Evolutionary conservation across 331 rosid species (phyloP).

Genomic region (Spiraea crenata): DNA sequence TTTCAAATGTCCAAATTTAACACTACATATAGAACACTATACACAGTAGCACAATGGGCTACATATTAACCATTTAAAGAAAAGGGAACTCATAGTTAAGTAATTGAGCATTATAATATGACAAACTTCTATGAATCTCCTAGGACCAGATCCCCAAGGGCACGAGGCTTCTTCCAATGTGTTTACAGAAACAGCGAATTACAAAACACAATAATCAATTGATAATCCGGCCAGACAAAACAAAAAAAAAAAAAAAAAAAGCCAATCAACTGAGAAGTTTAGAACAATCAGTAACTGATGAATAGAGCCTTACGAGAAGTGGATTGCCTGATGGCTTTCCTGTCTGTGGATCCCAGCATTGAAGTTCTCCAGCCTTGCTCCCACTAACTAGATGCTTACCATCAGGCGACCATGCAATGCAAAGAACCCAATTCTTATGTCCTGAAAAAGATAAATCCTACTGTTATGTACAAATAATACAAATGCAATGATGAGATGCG

Average conservation of each 20-base stretch:
- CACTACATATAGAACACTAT: too few relatives aligned
- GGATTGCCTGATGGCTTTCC: conserved; percentile 75
- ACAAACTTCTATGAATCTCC: too few relatives aligned
- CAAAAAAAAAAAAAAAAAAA: too few relatives aligned
- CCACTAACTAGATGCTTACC: conserved; percentile 94
- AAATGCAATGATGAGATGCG: not conserved
- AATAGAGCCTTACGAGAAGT: conserved; percentile 46
- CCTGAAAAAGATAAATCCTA: conserved; percentile 44
- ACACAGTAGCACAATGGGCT: not conserved
- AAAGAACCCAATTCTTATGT: conserved; percentile 92
- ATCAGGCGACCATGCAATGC: conserved; percentile 95
- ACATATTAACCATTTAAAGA: not conserved
- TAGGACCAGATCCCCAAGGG: too few relatives aligned
- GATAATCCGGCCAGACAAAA: not conserved
- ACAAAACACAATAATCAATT: not conserved
- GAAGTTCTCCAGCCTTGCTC: conserved; percentile 87
- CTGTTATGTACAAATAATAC: conserved; percentile 12
- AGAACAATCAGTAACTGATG: not conserved
- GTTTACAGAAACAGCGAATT: not conserved
- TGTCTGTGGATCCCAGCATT: conserved; percentile 87
- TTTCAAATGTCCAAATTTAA: too few relatives aligned
- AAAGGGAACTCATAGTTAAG: not conserved
- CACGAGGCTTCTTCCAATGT: not conserved
- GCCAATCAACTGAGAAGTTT: not conserved
- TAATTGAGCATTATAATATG: too few relatives aligned